These are phyloP conservation scores for Dissophora globulifera DNA, from an alignment of 192 early-diverging fungal species.

Conservation along the genomic window DNA sequence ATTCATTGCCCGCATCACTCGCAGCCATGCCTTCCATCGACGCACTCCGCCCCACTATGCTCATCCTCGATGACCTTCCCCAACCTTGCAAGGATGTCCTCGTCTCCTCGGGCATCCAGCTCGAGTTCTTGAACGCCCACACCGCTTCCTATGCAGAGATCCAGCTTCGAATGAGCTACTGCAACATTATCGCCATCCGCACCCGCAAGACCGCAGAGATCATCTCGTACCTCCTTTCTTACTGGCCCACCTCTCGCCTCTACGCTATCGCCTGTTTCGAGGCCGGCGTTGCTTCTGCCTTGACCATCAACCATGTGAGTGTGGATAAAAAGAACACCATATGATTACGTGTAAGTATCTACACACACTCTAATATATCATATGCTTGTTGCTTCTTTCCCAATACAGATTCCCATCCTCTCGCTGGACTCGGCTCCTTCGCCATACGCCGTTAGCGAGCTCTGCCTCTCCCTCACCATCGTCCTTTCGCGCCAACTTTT, in stretches of 20 bases:
- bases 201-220: slow-evolving; percentile 52
- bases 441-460: slow-evolving; percentile 52
- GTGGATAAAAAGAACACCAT: background rate
- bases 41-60: slow-evolving; percentile 43
- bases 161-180: slow-evolving; percentile 49
- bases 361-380: background rate
- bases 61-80: slow-evolving; percentile 53
- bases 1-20: background rate
- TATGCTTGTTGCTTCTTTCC: background rate
- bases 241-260: slow-evolving; percentile 53
- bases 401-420: slow-evolving; percentile 39
- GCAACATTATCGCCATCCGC: slow-evolving; percentile 52
- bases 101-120: slow-evolving; percentile 33
- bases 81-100: slow-evolving; percentile 50
- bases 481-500: slow-evolving; percentile 49
- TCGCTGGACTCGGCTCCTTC: slow-evolving; percentile 48
- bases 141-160: slow-evolving; percentile 52
- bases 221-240: slow-evolving; percentile 51
- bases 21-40: slow-evolving; percentile 34
- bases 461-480: slow-evolving; percentile 52
- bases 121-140: slow-evolving; percentile 52
- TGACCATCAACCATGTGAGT: slow-evolving; percentile 50
- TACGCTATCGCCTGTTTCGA: slow-evolving; percentile 53
- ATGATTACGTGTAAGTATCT: background rate
- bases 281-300: slow-evolving; percentile 45